phyloP scores from a whole-genome alignment of 2,329 filamentous ascomycete species.

The Juglanconis juglandina region DNA sequence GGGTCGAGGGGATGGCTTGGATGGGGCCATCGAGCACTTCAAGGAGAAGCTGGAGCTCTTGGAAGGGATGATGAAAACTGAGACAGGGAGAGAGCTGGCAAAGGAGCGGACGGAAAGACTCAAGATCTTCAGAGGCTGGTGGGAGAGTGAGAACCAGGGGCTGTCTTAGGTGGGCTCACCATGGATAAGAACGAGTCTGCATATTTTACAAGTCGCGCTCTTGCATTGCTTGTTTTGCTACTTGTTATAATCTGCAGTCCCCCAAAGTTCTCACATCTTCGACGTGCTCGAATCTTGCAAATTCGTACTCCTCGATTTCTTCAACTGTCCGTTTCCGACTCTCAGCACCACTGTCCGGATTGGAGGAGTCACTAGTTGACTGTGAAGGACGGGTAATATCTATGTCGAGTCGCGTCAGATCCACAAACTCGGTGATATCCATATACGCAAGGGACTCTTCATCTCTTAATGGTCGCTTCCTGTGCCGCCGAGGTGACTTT shows the following conservation, averaged over 20 bases:
- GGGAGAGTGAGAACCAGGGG: conserved; percentile 42
- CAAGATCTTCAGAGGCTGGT: conserved; percentile 54
- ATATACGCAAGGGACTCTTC: neutral
- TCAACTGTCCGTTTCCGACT: neutral
- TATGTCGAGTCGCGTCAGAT: neutral
- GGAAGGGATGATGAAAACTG: conserved; percentile 63
- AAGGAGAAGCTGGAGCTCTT: conserved; percentile 70
- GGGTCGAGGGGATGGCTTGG: conserved; percentile 47
- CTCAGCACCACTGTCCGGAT: neutral
- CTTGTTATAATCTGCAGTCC: too few species aligned
- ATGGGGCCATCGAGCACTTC: conserved; percentile 69
- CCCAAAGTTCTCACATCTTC: conserved; percentile 3
- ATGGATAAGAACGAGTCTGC: neutral
- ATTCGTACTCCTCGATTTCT: neutral
- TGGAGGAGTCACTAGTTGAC: neutral
- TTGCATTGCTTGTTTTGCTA: neutral
- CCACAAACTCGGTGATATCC: conserved; percentile 14
- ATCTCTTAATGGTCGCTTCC: neutral
- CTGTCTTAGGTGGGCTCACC: neutral
- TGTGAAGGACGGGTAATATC: neutral
- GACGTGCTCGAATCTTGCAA: conserved; percentile 12
- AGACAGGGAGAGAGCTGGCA: conserved; percentile 50
- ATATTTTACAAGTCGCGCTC: neutral
- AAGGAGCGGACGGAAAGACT: conserved; percentile 51
- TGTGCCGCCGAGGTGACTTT: neutral